Conservation (phyloP, 208 protist genomes). For the Trypanosomatidae sp. region DNA sequence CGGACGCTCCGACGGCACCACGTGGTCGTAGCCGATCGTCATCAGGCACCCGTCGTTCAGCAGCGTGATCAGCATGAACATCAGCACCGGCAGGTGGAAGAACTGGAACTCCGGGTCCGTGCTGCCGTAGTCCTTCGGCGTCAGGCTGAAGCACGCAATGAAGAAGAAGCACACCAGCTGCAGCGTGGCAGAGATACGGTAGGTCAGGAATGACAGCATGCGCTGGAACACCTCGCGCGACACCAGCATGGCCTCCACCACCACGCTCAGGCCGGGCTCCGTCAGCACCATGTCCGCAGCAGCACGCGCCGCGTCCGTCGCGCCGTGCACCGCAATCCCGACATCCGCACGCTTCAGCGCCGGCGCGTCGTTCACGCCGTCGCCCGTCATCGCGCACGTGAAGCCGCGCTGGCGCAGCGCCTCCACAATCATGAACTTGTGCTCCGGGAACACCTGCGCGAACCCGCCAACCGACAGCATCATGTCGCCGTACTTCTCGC, state of each 20-base stretch:
- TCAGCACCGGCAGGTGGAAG: slow-evolving; percentile 86
- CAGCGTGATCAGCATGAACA: slow-evolving; percentile 93
- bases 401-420: slow-evolving; percentile 86
- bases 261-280: slow-evolving; percentile 89
- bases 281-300: slow-evolving; percentile 96
- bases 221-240: slow-evolving; percentile 95
- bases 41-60: slow-evolving; percentile 81
- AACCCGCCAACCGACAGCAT: slow-evolving; percentile 78
- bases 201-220: slow-evolving; percentile 90
- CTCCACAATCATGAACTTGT: slow-evolving; percentile 96
- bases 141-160: slow-evolving; percentile 77
- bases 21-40: slow-evolving; percentile 75
- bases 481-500: slow-evolving; percentile 69
- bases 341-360: slow-evolving; percentile 95
- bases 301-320: slow-evolving; percentile 93
- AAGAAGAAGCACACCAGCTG: slow-evolving; percentile 88
- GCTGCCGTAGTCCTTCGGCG: slow-evolving; percentile 64
- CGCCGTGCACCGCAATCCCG: slow-evolving; percentile 94
- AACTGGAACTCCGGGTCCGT: slow-evolving; percentile 66
- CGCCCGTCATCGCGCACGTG: slow-evolving; percentile 96
- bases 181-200: slow-evolving; percentile 79
- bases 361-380: slow-evolving; percentile 67
- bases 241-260: slow-evolving; percentile 93
- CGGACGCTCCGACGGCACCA: slow-evolving; percentile 48
- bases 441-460: slow-evolving; percentile 94